A percentile compares a stretch with the other conserved stretches of the same genome.
Conservation (phyloP, 129 eudicot genomes). For the Flaveria robusta region DNA sequence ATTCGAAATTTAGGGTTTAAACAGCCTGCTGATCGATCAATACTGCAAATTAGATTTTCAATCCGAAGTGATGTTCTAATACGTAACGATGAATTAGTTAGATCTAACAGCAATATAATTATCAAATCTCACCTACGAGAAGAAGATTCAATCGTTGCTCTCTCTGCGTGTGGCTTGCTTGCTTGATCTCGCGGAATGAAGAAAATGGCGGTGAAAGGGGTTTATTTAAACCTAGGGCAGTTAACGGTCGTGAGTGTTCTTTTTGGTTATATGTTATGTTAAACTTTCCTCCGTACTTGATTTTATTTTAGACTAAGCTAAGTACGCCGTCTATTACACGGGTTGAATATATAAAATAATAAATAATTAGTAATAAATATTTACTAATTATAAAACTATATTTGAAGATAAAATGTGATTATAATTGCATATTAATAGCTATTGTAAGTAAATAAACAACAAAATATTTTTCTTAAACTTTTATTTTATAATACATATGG, state of each 20-base stretch:
- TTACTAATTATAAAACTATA: no score
- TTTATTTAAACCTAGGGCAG: constrained; percentile 13
- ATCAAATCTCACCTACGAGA: constrained; percentile 10
- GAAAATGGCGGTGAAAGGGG: constrained; percentile 23
- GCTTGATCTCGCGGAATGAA: neutral
- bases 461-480: no score
- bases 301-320: no score
- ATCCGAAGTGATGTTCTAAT: constrained; percentile 11
- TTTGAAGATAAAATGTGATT: no score
- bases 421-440: no score
- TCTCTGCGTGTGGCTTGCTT: constrained; percentile 17
- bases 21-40: constrained; percentile 2
- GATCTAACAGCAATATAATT: neutral
- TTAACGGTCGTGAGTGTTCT: constrained; percentile 11
- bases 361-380: no score
- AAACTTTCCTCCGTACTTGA: no score
- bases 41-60: neutral
- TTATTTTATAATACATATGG: no score
- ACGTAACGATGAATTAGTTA: neutral
- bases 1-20: constrained; percentile 19
- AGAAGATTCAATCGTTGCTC: constrained; percentile 12
- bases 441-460: no score
- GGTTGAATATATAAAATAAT: no score
- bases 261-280: no score
- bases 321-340: no score